Evolutionary conservation across 257 asterid species (phyloP).

Genomic region (Perilla frutescens): DNA sequence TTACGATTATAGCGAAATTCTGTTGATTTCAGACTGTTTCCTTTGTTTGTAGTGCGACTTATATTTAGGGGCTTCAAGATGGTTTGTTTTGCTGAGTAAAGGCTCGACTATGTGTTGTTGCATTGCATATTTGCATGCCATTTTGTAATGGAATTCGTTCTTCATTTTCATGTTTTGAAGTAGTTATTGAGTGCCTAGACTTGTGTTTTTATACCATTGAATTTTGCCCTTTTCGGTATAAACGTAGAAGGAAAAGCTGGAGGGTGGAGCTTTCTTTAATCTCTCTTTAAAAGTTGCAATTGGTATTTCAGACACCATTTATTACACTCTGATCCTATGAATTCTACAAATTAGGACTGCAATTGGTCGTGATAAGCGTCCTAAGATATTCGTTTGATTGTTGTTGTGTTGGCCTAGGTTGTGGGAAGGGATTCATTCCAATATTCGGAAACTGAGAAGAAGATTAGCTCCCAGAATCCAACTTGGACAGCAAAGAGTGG

Average conservation of each 20-base stretch:
- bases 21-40: constrained; percentile 19
- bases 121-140: constrained; percentile 34
- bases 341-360: constrained; percentile 1
- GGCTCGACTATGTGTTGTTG: constrained; percentile 21
- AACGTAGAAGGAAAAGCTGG: not conserved
- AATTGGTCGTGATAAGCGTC: not conserved
- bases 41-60: not conserved
- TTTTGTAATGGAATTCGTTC: constrained; percentile 3
- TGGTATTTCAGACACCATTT: not conserved
- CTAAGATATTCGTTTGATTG: not conserved
- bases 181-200: not conserved
- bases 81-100: constrained; percentile 5
- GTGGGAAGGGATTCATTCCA: constrained; percentile 48
- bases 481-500: constrained; percentile 53
- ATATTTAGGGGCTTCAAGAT: not conserved
- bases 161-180: not conserved
- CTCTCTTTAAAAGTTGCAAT: not conserved
- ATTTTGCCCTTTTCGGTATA: constrained; percentile 10
- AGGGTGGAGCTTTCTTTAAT: constrained; percentile 17
- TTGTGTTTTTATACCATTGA: not conserved
- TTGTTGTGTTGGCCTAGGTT: constrained; percentile 42
- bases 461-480: constrained; percentile 48
- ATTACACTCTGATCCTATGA: not conserved
- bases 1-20: not conserved
- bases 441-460: constrained; percentile 46